Base-by-base conservation (phyloP, 2,329 filamentous ascomycete species). In the Colletotrichum salicis region DNA sequence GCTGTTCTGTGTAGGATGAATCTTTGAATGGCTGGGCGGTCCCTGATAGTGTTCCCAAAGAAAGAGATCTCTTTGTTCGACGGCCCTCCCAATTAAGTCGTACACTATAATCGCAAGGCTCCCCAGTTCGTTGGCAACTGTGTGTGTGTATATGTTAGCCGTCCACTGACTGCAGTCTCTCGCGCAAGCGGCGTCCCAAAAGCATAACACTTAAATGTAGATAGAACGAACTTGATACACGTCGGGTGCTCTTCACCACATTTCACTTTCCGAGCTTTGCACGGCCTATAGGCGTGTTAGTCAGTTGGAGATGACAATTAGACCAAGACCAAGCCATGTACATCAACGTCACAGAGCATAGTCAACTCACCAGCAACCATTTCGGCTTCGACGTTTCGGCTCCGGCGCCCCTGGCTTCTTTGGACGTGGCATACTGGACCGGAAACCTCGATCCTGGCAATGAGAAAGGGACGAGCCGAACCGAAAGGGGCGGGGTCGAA, bases 11-110 rank as follows among this genome's bases (percentile, higher is more conserved):
- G 55, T 79, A 76, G 35, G 77, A 77, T 24, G 77, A 68, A 1
- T 77, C 72, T 8, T 79, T 73, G 7, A 79, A 77, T 33, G 77
- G 69, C 27, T 73, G 72, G 10, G 65, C 37, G 6, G 54, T 51
- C 24, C 79, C 74, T 29, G 76, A 76, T 24, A 75, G 75, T 57
- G 78, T 72, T 22, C 78, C 71, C 56, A 83, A 77, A 75, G 81
- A 74, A 75, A 85, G 82, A 63, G 82, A 82, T 73, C 86, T 87
- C 80, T 88, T 90, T 78, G 89, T 92, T 61, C 88, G 86, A 68
- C 93, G 88, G 5, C 93, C 93, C 72, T 92, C 91, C 94, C 94
- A 96, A 77, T 95, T 95, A 74, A 96, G 83, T 37, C 92, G 88
- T 76, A 96, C 93, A 76, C 90, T 93, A 80, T 95, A 96, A 81